phyloP scores from a whole-genome alignment of 495 filamentous ascomycete species.

The Penicillium lividum region DNA sequence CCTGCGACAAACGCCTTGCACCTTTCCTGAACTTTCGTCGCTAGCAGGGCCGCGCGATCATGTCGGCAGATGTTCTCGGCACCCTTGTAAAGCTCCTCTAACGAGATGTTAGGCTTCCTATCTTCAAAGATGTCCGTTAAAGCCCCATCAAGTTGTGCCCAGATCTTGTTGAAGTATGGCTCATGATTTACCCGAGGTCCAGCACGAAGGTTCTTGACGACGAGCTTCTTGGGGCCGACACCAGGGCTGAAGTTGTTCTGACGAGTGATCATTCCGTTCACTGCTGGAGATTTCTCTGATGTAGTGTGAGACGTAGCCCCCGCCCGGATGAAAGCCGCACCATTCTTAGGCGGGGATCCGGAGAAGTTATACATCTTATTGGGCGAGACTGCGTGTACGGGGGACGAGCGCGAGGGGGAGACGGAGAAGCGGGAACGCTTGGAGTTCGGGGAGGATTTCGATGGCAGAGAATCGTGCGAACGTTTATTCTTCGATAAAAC shows the following conservation, averaged over 20 bases:
- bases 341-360: slow-evolving; percentile 34
- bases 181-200: slow-evolving; percentile 57
- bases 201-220: slow-evolving; percentile 81
- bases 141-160: slow-evolving; percentile 69
- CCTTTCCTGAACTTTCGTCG: slow-evolving; percentile 57
- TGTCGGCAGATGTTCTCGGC: slow-evolving; percentile 88
- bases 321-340: slow-evolving; percentile 30
- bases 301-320: slow-evolving; percentile 19
- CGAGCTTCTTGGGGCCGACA: slow-evolving; percentile 73
- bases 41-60: slow-evolving; percentile 65
- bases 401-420: slow-evolving; percentile 26
- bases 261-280: slow-evolving; percentile 25
- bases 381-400: slow-evolving; percentile 24
- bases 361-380: slow-evolving; percentile 53
- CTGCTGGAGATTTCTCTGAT: slow-evolving; percentile 26
- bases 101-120: slow-evolving; percentile 60
- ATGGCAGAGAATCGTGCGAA: slow-evolving; percentile 18
- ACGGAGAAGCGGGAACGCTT: slow-evolving; percentile 47
- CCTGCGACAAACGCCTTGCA: slow-evolving; percentile 64
- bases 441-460: slow-evolving; percentile 29
- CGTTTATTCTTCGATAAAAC: slow-evolving; percentile 40
- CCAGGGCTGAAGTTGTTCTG: slow-evolving; percentile 46
- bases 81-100: slow-evolving; percentile 86
- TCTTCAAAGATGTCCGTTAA: slow-evolving; percentile 70
- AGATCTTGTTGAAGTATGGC: slow-evolving; percentile 71